Evolutionary conservation across 345 rosid genomes (phyloP).

Genomic region (Populus ilicifolia): DNA sequence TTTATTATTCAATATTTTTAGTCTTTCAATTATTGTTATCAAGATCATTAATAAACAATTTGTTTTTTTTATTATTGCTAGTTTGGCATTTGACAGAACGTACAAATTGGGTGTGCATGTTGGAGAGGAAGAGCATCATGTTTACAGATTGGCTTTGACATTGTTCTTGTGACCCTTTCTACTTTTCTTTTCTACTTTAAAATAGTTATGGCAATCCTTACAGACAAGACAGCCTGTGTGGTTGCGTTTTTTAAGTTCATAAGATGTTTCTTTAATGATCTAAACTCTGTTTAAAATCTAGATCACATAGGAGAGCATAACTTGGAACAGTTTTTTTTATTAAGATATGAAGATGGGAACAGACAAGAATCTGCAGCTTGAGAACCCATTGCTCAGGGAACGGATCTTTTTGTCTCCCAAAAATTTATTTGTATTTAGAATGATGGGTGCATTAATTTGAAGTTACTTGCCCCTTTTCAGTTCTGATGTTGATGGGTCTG

Average conservation of each 20-base stretch:
- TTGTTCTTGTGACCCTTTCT: not conserved
- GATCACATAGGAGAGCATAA: slow-evolving; percentile 26
- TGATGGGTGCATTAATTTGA: not conserved
- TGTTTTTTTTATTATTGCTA: not conserved
- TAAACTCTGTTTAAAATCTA: not conserved
- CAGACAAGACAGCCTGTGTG: not conserved
- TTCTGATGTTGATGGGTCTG: not conserved
- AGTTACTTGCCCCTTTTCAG: not conserved
- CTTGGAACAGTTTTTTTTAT: not conserved
- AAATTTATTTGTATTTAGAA: not conserved
- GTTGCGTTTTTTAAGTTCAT: not conserved
- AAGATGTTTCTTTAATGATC: not conserved
- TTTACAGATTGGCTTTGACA: not conserved
- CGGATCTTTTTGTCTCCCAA: not conserved
- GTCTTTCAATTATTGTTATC: slow-evolving; percentile 25
- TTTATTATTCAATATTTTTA: not conserved
- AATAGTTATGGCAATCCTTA: not conserved
- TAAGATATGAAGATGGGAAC: slow-evolving; percentile 6
- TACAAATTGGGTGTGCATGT: slow-evolving; percentile 3
- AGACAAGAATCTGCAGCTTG: slow-evolving; percentile 31
- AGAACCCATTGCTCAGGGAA: slow-evolving; percentile 6
- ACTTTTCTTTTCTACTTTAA: too few relatives aligned
- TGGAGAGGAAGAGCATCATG: slow-evolving; percentile 6
- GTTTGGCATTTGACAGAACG: not conserved
- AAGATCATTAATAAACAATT: not conserved